Conservation (phyloP, 2,329 filamentous ascomycete genomes). For the Epicoccum sorghinum region DNA sequence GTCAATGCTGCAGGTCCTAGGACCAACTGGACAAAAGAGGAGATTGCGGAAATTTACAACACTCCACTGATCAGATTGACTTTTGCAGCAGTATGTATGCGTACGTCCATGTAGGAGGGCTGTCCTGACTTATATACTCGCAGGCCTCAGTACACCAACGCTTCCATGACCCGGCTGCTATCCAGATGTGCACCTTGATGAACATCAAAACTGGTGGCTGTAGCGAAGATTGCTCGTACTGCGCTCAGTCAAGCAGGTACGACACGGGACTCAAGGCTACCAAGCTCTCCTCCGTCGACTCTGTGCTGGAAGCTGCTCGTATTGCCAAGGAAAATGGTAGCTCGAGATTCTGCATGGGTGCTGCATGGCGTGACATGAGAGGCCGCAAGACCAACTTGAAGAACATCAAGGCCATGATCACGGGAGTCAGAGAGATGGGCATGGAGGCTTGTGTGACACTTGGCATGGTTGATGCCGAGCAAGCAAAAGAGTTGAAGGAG, state of each 20-base stretch:
- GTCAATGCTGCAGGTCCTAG: constrained; percentile 66
- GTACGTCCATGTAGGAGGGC: neutral
- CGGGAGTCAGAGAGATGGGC: constrained; percentile 77
- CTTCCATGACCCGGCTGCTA: constrained; percentile 81
- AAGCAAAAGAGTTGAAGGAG: constrained; percentile 81
- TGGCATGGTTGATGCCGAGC: constrained; percentile 84
- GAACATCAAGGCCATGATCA: constrained; percentile 86
- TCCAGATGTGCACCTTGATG: constrained; percentile 94
- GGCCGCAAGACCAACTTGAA: constrained; percentile 82
- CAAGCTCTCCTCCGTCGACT: constrained; percentile 78
- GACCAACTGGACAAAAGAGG: constrained; percentile 79
- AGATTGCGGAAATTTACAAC: constrained; percentile 82
- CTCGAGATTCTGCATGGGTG: constrained; percentile 94
- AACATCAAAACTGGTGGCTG: constrained; percentile 96
- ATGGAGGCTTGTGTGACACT: constrained; percentile 96
- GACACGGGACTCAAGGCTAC: constrained; percentile 77
- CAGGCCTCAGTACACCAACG: constrained; percentile 79
- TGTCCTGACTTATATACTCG: neutral
- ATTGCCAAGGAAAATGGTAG: constrained; percentile 82
- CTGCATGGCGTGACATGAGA: constrained; percentile 92
- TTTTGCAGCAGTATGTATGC: constrained; percentile 67
- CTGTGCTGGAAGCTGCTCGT: constrained; percentile 78
- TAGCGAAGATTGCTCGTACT: constrained; percentile 92
- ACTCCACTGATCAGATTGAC: constrained; percentile 80
- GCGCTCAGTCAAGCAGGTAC: constrained; percentile 85